A percentile compares a stretch with the other conserved stretches of the same genome.
phyloP scores from a whole-genome alignment of 805 yeast species.

The Dipodascus geniculatus region DNA sequence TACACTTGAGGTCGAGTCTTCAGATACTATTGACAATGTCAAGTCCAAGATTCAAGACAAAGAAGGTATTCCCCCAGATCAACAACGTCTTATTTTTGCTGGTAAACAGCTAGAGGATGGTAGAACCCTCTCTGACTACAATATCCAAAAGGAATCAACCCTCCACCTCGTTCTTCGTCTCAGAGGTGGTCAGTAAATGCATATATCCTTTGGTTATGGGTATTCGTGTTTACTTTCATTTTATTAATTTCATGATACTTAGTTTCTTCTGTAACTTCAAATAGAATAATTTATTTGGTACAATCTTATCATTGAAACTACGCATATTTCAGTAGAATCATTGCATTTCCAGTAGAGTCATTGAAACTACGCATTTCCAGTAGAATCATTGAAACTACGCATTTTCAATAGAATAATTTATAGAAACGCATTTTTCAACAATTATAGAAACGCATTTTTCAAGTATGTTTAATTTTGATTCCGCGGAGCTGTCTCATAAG shows the following conservation, averaged over 20 bases:
- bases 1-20: constrained; percentile 81
- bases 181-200: constrained; percentile 76
- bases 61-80: constrained; percentile 96
- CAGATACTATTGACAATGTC: constrained; percentile 90
- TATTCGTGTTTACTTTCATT: not conserved
- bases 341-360: too few relatives aligned
- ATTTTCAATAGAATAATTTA: too few relatives aligned
- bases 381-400: too few relatives aligned
- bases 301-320: too few relatives aligned
- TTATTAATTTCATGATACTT: not conserved
- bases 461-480: too few relatives aligned
- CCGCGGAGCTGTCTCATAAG: too few relatives aligned
- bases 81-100: constrained; percentile 87
- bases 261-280: not conserved
- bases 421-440: too few relatives aligned
- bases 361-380: too few relatives aligned
- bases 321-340: not conserved
- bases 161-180: constrained; percentile 74
- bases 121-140: constrained; percentile 85
- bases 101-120: constrained; percentile 96
- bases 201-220: too few relatives aligned
- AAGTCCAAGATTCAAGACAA: constrained; percentile 91
- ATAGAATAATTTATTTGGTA: not conserved
- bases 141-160: constrained; percentile 89
- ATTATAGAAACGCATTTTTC: too few relatives aligned